A percentile compares a stretch with the other conserved stretches of the same genome.
Evolutionary conservation across 192 early-diverging fungal genomes (phyloP).

Genomic region (Linnemannia zychae): DNA sequence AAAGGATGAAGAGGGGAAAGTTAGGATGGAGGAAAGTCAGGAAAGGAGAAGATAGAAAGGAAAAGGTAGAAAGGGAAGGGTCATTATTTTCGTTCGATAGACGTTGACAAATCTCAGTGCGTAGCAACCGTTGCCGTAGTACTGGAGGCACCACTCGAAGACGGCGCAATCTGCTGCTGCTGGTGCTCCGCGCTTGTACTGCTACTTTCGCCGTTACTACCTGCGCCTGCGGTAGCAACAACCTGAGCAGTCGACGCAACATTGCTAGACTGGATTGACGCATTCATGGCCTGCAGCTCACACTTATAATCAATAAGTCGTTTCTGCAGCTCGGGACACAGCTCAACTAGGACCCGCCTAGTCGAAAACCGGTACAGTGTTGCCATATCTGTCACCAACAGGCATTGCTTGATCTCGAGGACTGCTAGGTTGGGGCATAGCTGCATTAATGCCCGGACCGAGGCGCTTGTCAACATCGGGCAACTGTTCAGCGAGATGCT

Average conservation of each 20-base stretch:
- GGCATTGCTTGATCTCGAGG: constrained; percentile 67
- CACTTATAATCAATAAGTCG: constrained; percentile 59
- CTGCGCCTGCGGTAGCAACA: not conserved
- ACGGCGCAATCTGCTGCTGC: not conserved
- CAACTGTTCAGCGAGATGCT: constrained; percentile 64
- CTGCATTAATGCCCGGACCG: constrained; percentile 58
- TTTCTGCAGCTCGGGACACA: constrained; percentile 62
- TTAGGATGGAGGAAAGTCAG: not conserved
- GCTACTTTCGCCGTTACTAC: not conserved
- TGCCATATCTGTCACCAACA: constrained; percentile 63
- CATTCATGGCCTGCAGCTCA: constrained; percentile 55
- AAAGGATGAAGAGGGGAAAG: not conserved
- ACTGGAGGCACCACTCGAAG: not conserved
- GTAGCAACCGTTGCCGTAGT: not conserved
- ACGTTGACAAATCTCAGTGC: not conserved
- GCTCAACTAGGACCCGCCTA: constrained; percentile 58
- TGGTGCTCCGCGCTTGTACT: not conserved
- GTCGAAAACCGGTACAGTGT: constrained; percentile 60
- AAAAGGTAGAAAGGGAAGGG: not conserved
- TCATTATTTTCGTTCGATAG: not conserved
- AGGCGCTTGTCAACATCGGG: constrained; percentile 57
- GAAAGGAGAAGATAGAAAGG: not conserved
- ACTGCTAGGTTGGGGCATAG: constrained; percentile 63
- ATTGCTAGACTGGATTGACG: constrained; percentile 56
- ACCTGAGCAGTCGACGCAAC: constrained; percentile 11